Evolutionary conservation across 495 filamentous ascomycete genomes (phyloP).

Genomic region (Margaritispora aquatica): DNA sequence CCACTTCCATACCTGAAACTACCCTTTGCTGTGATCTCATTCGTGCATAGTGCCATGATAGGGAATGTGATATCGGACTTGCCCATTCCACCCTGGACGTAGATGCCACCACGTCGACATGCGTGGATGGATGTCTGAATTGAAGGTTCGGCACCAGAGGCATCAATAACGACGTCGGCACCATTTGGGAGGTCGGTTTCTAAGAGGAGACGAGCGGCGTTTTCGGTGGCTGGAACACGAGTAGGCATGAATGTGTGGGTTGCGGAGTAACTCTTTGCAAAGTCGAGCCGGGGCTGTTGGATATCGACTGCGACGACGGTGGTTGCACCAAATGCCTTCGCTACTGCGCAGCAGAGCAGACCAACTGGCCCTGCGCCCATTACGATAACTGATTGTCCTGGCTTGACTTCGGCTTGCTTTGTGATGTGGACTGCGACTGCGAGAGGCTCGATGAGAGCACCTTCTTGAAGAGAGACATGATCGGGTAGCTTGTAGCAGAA

Average conservation of each 20-base stretch:
- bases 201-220: conserved; percentile 51
- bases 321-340: conserved; percentile 68
- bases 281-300: conserved; percentile 58
- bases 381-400: conserved; percentile 69
- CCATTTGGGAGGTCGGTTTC: conserved; percentile 43
- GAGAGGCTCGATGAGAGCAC: conserved; percentile 80
- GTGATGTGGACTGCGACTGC: conserved; percentile 79
- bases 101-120: conserved; percentile 66
- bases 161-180: conserved; percentile 77
- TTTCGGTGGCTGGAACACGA: conserved; percentile 50
- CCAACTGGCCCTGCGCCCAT: conserved; percentile 86
- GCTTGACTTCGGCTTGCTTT: conserved; percentile 57
- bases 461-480: conserved; percentile 66
- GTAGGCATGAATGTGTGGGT: conserved; percentile 59
- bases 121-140: conserved; percentile 70
- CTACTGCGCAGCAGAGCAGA: conserved; percentile 72
- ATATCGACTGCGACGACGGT: conserved; percentile 75
- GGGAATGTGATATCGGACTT: conserved; percentile 71
- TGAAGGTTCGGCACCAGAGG: conserved; percentile 69
- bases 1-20: conserved; percentile 79
- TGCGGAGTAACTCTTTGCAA: conserved; percentile 60
- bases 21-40: conserved; percentile 76
- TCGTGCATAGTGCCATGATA: conserved; percentile 71
- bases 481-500: conserved; percentile 78
- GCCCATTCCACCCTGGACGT: conserved; percentile 82